Conservation (phyloP, 495 filamentous ascomycete genomes). For the Aspergillus ostianus region DNA sequence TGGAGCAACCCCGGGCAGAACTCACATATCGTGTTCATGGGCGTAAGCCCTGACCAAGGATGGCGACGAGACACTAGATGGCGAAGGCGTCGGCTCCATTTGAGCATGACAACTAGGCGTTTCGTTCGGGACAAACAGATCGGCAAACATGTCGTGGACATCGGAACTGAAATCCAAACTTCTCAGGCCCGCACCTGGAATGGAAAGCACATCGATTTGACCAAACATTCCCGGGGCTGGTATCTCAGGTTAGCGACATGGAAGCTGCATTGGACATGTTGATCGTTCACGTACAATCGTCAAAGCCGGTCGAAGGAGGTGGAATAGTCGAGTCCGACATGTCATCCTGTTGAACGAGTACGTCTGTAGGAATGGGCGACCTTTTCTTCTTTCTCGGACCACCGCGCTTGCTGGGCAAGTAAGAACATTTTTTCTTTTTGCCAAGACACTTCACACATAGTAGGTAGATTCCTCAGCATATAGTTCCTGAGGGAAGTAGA, state of each 20-base stretch:
- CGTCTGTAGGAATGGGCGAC: constrained; percentile 25
- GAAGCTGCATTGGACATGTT: background rate
- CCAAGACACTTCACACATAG: constrained; percentile 43
- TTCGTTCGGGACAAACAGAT: constrained; percentile 31
- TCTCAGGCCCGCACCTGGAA: constrained; percentile 44
- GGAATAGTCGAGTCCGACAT: constrained; percentile 21
- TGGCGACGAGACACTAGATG: constrained; percentile 25
- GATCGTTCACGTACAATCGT: constrained; percentile 33
- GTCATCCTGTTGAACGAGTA: constrained; percentile 23
- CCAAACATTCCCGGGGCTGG: constrained; percentile 38
- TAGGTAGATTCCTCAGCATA: constrained; percentile 10
- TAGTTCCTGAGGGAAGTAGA: background rate
- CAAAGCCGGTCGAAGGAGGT: constrained; percentile 26
- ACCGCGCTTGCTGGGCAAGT: constrained; percentile 57
- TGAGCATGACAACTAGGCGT: constrained; percentile 26
- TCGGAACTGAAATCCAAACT: constrained; percentile 40
- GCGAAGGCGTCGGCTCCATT: constrained; percentile 34
- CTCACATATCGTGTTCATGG: constrained; percentile 44
- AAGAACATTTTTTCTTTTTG: constrained; percentile 53
- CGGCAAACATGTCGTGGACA: constrained; percentile 38
- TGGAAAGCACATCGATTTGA: constrained; percentile 44
- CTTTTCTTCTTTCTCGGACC: constrained; percentile 52
- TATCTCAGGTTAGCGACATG: constrained; percentile 14
- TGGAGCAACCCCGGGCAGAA: constrained; percentile 1
- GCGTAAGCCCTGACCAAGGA: constrained; percentile 41